These are phyloP conservation scores for Tolypocladium capitatum DNA, from an alignment of 2,329 filamentous ascomycete genomes.

Conservation along the genomic window DNA sequence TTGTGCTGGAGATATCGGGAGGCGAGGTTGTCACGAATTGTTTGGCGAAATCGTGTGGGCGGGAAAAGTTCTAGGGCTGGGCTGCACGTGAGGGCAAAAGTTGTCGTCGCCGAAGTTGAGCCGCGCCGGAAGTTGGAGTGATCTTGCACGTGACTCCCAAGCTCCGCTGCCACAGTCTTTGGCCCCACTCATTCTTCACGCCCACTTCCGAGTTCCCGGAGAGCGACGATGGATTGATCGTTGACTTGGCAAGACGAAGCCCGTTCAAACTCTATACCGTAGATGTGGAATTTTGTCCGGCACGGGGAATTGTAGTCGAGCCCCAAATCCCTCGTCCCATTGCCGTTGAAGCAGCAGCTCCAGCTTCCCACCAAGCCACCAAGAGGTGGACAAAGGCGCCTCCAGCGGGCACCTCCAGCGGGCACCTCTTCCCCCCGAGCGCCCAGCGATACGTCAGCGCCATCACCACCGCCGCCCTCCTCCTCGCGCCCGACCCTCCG, in stretches of 20 bases:
- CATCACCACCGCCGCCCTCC: constrained; percentile 2
- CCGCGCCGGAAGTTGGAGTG: constrained; percentile 8
- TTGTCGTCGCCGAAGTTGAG: constrained; percentile 13
- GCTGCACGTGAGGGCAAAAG: constrained; percentile 23
- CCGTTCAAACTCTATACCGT: neutral
- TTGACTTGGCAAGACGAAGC: neutral
- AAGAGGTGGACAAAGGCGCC: too few species aligned
- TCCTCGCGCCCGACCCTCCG: neutral
- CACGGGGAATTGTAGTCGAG: neutral
- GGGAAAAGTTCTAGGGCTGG: constrained; percentile 31
- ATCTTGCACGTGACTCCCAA: constrained; percentile 1
- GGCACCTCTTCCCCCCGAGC: neutral
- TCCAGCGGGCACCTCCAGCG: too few species aligned
- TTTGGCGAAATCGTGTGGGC: constrained; percentile 29
- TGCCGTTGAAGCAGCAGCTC: neutral
- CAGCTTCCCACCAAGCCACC: neutral
- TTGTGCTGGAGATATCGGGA: constrained; percentile 31
- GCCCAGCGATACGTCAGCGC: constrained; percentile 20
- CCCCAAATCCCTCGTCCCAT: neutral
- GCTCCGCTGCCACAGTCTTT: neutral
- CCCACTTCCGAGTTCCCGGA: neutral
- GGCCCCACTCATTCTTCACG: neutral
- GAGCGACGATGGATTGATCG: neutral
- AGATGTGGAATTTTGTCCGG: neutral
- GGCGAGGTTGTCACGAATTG: constrained; percentile 28